Evolutionary conservation across 2,329 filamentous ascomycete genomes (phyloP).

Genomic region (Paecilomyces variotii): DNA sequence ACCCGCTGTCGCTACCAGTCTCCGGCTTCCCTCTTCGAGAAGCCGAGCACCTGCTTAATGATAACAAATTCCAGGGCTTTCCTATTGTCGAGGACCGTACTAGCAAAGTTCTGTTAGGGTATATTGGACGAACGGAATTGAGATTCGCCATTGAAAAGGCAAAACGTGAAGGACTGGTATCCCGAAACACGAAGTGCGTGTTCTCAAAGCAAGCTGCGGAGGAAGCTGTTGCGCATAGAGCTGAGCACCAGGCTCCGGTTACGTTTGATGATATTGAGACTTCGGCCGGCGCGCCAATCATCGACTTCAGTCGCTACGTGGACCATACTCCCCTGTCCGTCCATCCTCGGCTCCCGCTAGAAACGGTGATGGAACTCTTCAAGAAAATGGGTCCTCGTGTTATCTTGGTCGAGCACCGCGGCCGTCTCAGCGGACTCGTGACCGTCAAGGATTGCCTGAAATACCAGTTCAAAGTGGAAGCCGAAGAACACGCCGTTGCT

Average conservation of each 20-base stretch:
- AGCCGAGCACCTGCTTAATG: slow-evolving; percentile 65
- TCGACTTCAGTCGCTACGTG: slow-evolving; percentile 82
- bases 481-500: slow-evolving; percentile 57
- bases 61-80: slow-evolving; percentile 85
- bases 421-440: slow-evolving; percentile 72
- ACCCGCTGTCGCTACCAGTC: slow-evolving; percentile 65
- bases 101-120: slow-evolving; percentile 71
- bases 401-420: slow-evolving; percentile 85
- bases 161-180: slow-evolving; percentile 59
- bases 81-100: slow-evolving; percentile 72
- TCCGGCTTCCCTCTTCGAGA: slow-evolving; percentile 67
- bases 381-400: slow-evolving; percentile 94
- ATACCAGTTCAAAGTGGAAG: slow-evolving; percentile 94
- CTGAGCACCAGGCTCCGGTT: slow-evolving; percentile 30
- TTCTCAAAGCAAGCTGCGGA: slow-evolving; percentile 54
- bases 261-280: slow-evolving; percentile 55
- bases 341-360: slow-evolving; percentile 81
- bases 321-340: slow-evolving; percentile 84
- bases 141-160: slow-evolving; percentile 81
- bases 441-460: slow-evolving; percentile 96
- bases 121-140: slow-evolving; percentile 86
- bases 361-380: slow-evolving; percentile 98
- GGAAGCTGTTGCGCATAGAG: slow-evolving; percentile 21
- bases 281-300: slow-evolving; percentile 46
- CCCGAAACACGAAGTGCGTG: slow-evolving; percentile 60